Conservation (phyloP, 495 filamentous ascomycete species). For the Tetracladium setigerum region DNA sequence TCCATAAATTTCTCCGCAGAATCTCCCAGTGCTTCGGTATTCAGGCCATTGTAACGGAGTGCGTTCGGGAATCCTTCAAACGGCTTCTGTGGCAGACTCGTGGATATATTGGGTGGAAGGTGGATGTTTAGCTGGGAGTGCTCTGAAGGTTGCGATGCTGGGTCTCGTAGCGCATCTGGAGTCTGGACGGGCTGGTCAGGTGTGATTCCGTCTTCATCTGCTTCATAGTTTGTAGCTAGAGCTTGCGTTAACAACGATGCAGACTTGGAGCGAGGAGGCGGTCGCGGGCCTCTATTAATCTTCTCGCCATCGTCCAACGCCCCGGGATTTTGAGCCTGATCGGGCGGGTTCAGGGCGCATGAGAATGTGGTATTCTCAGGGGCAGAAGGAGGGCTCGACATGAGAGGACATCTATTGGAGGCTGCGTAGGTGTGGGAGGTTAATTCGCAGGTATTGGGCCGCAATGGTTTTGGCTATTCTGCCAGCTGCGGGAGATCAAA, state of each 20-base stretch:
- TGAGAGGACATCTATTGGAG: conserved; percentile 23
- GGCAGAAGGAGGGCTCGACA: conserved; percentile 21
- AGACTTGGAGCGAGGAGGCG: conserved; percentile 13
- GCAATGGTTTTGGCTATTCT: conserved; percentile 8
- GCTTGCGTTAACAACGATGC: conserved; percentile 20
- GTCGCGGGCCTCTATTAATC: conserved; percentile 6
- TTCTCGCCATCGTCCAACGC: conserved; percentile 17
- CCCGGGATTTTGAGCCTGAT: conserved; percentile 4
- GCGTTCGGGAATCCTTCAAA: neutral
- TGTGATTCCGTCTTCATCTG: conserved; percentile 3
- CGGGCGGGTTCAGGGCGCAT: too few relatives aligned
- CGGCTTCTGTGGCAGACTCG: neutral
- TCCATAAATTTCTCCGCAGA: neutral
- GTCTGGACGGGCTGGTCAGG: neutral
- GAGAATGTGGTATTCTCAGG: conserved; percentile 21
- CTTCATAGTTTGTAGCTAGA: conserved; percentile 11
- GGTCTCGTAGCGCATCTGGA: neutral
- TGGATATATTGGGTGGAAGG: neutral
- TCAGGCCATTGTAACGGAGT: conserved; percentile 7
- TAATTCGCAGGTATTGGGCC: conserved; percentile 18
- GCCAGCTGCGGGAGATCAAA: too few relatives aligned
- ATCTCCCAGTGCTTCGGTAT: neutral
- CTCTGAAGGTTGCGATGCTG: neutral
- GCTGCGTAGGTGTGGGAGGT: conserved; percentile 18
- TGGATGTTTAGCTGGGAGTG: neutral